Evolutionary conservation across 2,329 filamentous ascomycete species (phyloP), one percentile per base, ranked within the genome.

Genomic region (Epichloe sibirici): DNA sequence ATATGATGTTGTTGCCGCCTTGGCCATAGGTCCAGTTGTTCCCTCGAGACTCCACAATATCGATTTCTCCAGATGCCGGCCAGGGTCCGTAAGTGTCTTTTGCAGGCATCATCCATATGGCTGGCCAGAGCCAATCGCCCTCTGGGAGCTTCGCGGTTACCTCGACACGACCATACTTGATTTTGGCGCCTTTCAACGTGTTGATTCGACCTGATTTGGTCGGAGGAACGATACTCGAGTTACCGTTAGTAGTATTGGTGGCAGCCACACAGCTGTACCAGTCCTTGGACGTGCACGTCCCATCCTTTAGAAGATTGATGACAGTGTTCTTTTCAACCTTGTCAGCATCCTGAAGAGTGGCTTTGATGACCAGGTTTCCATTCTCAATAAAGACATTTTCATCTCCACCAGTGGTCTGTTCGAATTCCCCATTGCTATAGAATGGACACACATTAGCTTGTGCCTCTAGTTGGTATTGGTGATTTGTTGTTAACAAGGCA

Each of bases 121-220:
- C 52, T 1, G 52, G 52, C 52, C 52, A 53, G 1, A 53, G 28
- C 52, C 52, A 53, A 28, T 53, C 52, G 51, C 88, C 88, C 47
- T 73, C 67, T 4, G 88, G 87, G 31, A 93, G 71, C 68, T 84
- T 84, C 28, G 88, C 88, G 1, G 77, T 82, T 5, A 94, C 87
- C 65, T 94, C 86, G 50, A 94, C 77, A 44, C 86, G 85, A 47
- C 88, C 88, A 64, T 87, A 94, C 68, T 82, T 88, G 72, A 94
- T 87, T 15, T 71, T 76, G 6, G 81, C 81, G 15, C 83, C 80
- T 44, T 78, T 78, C 63, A 79, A 85, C 53, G 86, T 90, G 70
- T 83, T 85, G 69, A 94, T 81, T 55, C 88, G 85, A 6, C 81
- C 88, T 1, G 88, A 91, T 60, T 81, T 83, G 56, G 86, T 81